A percentile compares a stretch with the other conserved stretches of the same genome.
Evolutionary conservation across 2,329 filamentous ascomycete species (phyloP).

Genomic region (Falciphora oryzae): DNA sequence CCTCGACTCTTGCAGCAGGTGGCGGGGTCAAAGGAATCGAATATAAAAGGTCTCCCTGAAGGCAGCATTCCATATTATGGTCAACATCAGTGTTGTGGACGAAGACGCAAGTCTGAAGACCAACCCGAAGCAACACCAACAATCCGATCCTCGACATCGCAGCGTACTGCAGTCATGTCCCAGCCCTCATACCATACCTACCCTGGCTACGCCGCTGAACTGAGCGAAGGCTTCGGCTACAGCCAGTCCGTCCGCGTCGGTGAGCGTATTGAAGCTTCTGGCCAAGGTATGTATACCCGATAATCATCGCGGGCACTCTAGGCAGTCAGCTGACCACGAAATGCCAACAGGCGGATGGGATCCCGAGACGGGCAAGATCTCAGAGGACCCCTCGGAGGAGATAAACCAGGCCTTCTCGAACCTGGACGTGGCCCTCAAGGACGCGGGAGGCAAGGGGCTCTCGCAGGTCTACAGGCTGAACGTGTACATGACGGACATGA

Average conservation of each 20-base stretch:
- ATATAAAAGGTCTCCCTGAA: neutral
- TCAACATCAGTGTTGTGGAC: neutral
- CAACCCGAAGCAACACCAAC: neutral
- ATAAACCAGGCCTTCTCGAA: conserved; percentile 46
- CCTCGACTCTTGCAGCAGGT: no score
- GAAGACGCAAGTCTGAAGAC: neutral
- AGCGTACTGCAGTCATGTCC: neutral
- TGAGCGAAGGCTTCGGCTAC: conserved; percentile 29
- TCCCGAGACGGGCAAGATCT: conserved; percentile 27
- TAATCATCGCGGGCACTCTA: neutral
- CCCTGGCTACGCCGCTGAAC: conserved; percentile 26
- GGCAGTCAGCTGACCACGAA: neutral
- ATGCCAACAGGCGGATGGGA: conserved; percentile 6
- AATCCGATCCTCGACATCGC: no score
- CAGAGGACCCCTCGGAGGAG: conserved; percentile 19
- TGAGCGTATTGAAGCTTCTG: conserved; percentile 39
- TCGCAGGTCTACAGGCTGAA: conserved; percentile 28
- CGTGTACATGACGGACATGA: conserved; percentile 34
- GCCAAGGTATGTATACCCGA: conserved; percentile 30
- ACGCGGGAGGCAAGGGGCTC: conserved; percentile 37
- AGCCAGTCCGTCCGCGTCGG: conserved; percentile 43
- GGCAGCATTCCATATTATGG: neutral
- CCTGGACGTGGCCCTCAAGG: conserved; percentile 40
- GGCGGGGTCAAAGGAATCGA: neutral
- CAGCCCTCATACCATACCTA: conserved; percentile 25